phyloP scores from a whole-genome alignment of 1,284 basidiomycete species.

The Fistulinella cinereoalba region DNA sequence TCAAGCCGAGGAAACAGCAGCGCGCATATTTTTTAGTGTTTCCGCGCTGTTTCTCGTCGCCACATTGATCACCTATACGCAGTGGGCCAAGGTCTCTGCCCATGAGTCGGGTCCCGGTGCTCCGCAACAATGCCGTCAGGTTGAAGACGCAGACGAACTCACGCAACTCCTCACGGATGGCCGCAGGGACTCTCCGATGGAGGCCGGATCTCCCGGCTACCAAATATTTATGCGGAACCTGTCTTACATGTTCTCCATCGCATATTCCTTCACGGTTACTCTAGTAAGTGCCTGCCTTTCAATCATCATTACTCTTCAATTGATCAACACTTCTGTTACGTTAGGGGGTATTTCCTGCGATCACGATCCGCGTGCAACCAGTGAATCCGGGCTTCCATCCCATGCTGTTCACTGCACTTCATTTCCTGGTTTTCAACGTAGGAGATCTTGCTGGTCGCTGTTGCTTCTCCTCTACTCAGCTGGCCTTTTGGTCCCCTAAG shows the following conservation, averaged over 20 bases:
- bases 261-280: slow-evolving; percentile 77
- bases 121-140: slow-evolving; percentile 31
- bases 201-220: slow-evolving; percentile 42
- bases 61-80: slow-evolving; percentile 39
- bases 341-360: slow-evolving; percentile 80
- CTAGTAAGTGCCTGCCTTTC: slow-evolving; percentile 50
- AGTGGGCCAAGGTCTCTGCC: not conserved
- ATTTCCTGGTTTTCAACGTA: slow-evolving; percentile 69
- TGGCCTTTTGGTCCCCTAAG: slow-evolving; percentile 62
- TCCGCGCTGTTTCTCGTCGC: slow-evolving; percentile 61
- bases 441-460: slow-evolving; percentile 79
- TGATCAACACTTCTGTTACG: not conserved
- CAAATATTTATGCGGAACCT: slow-evolving; percentile 62
- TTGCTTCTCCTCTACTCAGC: slow-evolving; percentile 59
- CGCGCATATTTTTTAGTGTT: slow-evolving; percentile 64
- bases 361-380: slow-evolving; percentile 72
- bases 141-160: slow-evolving; percentile 28
- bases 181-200: slow-evolving; percentile 18
- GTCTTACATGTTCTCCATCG: slow-evolving; percentile 67
- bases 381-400: slow-evolving; percentile 57
- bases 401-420: slow-evolving; percentile 64
- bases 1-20: slow-evolving; percentile 55
- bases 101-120: not conserved
- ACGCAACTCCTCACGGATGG: slow-evolving; percentile 37
- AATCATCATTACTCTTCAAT: not conserved